Evolutionary conservation across 208 protist species (phyloP), one percentile per base, ranked within the genome.

Genomic region (Blechomonas ayalai): DNA sequence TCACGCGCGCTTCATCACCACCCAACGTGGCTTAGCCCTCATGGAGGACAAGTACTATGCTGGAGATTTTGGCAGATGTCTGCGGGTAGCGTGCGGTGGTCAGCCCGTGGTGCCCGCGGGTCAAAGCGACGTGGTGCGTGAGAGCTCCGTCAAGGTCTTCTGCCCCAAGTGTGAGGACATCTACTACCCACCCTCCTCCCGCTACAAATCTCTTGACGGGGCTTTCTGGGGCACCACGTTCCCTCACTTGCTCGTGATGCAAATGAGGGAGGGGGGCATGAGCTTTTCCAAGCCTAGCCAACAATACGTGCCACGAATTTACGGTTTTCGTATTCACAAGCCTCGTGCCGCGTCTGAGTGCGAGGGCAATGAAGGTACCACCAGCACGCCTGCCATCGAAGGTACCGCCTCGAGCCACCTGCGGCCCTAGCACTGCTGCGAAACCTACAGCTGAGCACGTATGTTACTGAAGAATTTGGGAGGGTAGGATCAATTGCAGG

Each of bases 191-290:
- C 88, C 92, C 42, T 96, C 88, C 20, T 69, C 68, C 6, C 82
- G 88, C 19, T 94, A 98, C 66, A 84, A 92, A 43, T 79, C 78
- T n/a, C 67, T 98, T 25, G 95, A 98, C 53, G 97, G 96, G 5
- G 94, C 96, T 27, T 98, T 97, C 68, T 99, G 98, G 84, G 97
- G 97, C 18, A 98, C 95, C 3, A 97, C 96, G 6, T 99, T 99
- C 40, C 83, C 97, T 12, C 97, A 98, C 53, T 60, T 99, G 4
- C 65, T 93, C 71, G 52, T 84, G 64, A 57, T 90, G 83, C 47
- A 85, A 45, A 45, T 96, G 77, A 56, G 66, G 25, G 50, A 92
- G 67, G 63, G 59, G 50, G 62, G 72, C 2, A 39, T 54, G 51
- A 35, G 41, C 28, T 71, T 88, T 9, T 35, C 54, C 16, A 64